Evolutionary conservation across 305 asterid species (phyloP).

Genomic region (Solanum chacoense): DNA sequence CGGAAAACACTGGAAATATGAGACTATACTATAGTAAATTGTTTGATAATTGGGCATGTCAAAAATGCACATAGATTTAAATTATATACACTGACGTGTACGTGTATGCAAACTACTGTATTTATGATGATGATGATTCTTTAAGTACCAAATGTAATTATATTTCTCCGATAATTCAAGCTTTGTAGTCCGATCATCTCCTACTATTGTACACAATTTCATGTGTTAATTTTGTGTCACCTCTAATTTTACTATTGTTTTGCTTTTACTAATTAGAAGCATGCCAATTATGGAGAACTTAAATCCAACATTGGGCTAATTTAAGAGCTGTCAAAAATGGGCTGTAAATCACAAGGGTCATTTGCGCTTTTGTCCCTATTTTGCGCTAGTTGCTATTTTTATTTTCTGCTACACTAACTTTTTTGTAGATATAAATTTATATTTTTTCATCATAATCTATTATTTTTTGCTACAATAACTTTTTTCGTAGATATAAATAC

Average conservation of each 20-base stretch:
- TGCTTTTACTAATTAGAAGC: background rate
- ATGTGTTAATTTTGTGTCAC: background rate
- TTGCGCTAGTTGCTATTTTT: background rate
- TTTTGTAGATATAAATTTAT: background rate
- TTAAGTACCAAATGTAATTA: background rate
- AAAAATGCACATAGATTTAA: background rate
- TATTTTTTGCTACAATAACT: no score
- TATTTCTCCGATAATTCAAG: background rate
- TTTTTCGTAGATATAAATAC: background rate
- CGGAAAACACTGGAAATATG: background rate
- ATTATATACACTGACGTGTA: background rate
- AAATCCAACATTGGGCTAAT: background rate
- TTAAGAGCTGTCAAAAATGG: background rate
- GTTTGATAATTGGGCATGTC: background rate
- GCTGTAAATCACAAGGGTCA: background rate
- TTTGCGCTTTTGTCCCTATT: background rate
- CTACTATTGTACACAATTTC: background rate
- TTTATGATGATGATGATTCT: background rate
- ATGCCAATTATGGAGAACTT: background rate
- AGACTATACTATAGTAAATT: background rate
- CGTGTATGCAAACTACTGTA: background rate
- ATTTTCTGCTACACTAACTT: background rate
- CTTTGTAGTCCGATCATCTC: background rate
- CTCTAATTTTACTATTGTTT: background rate
- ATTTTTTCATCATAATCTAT: no score